Evolutionary conservation across 179 eudicot genomes (phyloP).

Genomic region (Spergularia azorica): DNA sequence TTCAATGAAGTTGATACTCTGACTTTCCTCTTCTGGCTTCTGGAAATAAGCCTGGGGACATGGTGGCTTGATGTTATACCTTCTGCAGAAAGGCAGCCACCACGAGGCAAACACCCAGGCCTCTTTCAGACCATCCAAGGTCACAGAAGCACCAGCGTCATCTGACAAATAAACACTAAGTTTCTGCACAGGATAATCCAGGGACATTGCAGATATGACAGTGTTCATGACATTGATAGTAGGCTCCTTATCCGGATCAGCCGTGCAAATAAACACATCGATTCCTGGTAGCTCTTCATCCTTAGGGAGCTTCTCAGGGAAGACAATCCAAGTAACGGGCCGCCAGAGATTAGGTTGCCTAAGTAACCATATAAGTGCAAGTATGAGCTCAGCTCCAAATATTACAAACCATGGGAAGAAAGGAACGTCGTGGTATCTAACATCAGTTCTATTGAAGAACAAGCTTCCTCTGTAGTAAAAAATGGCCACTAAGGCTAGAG

Average conservation of each 20-base stretch:
- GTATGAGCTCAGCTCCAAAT: constrained; percentile 41
- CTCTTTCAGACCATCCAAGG: constrained; percentile 36
- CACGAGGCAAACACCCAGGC: constrained; percentile 47
- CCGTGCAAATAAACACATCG: constrained; percentile 64
- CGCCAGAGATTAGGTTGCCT: constrained; percentile 42
- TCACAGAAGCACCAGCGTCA: constrained; percentile 51
- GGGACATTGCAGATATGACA: constrained; percentile 57
- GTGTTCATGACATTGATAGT: constrained; percentile 61
- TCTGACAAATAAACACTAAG: constrained; percentile 56
- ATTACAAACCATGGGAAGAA: constrained; percentile 18
- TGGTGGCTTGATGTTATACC: constrained; percentile 34
- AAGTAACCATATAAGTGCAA: constrained; percentile 46
- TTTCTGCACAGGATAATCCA: constrained; percentile 57
- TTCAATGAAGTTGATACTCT: constrained; percentile 9
- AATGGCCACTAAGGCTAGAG: constrained; percentile 25
- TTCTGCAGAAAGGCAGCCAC: constrained; percentile 60
- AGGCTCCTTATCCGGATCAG: constrained; percentile 61
- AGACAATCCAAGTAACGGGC: constrained; percentile 38
- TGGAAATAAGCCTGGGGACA: constrained; percentile 48
- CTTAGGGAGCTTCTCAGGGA: constrained; percentile 43
- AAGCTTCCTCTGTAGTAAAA: constrained; percentile 38
- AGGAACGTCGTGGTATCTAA: not conserved
- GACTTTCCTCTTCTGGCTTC: constrained; percentile 10
- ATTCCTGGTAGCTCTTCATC: constrained; percentile 41
- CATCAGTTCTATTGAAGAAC: constrained; percentile 1